Evolutionary conservation across 257 asterid genomes (phyloP).

Genomic region (Solanum rostratum): DNA sequence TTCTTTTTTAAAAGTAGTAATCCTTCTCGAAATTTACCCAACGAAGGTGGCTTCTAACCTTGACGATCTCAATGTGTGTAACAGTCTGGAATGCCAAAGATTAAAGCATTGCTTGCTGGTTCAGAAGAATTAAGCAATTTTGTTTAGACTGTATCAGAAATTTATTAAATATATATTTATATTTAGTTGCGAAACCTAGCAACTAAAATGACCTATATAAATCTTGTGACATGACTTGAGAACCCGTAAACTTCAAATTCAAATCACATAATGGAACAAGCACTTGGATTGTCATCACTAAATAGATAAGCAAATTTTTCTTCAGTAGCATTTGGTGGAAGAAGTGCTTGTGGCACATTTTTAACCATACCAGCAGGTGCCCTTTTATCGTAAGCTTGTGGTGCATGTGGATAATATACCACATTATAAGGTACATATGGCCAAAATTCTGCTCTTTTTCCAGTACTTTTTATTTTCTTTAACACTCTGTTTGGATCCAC

Average conservation of each 20-base stretch:
- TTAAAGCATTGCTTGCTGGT: background rate
- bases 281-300: slow-evolving; percentile 79
- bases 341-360: slow-evolving; percentile 32
- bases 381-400: slow-evolving; percentile 60
- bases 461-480: slow-evolving; percentile 54
- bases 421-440: slow-evolving; percentile 65
- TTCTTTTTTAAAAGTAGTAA: background rate
- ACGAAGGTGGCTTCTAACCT: background rate
- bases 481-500: slow-evolving; percentile 62
- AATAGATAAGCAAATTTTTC: slow-evolving; percentile 34
- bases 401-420: slow-evolving; percentile 42
- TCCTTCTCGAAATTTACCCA: background rate
- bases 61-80: background rate
- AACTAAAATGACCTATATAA: background rate
- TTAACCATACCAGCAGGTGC: slow-evolving; percentile 74
- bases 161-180: background rate
- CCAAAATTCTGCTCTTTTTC: slow-evolving; percentile 80
- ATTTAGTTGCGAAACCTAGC: too few species aligned
- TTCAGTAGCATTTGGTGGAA: slow-evolving; percentile 34
- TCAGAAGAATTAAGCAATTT: background rate
- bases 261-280: slow-evolving; percentile 61
- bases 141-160: background rate
- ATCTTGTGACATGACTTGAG: background rate
- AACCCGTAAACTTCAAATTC: background rate
- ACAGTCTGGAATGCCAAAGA: background rate